phyloP scores from a whole-genome alignment of 208 protist genomes.

The Lotmaria passim region DNA sequence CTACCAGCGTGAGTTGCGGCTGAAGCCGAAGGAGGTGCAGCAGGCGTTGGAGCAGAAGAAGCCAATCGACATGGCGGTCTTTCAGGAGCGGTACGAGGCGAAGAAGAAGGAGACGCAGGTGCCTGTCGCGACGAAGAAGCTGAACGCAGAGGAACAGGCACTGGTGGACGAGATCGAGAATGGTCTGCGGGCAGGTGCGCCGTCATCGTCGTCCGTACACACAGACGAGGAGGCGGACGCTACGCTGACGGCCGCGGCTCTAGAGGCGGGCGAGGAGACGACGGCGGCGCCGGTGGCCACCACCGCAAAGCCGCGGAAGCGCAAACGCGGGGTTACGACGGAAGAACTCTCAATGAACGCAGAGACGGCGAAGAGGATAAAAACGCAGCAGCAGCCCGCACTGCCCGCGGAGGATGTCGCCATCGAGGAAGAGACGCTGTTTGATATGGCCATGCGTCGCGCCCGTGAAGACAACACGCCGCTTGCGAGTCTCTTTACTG shows the following conservation, averaged over 20 bases:
- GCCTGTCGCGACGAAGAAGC: constrained; percentile 17
- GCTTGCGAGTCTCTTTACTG: constrained; percentile 7
- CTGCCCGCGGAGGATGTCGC: background rate
- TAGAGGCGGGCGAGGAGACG: constrained; percentile 19
- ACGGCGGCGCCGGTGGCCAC: constrained; percentile 25
- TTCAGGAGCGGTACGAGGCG: constrained; percentile 51
- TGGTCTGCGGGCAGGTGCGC: constrained; percentile 34
- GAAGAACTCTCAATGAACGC: background rate
- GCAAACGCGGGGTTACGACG: background rate
- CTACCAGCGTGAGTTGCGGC: constrained; percentile 80
- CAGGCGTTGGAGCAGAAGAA: constrained; percentile 53
- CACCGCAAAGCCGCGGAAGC: constrained; percentile 13
- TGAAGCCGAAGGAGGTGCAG: constrained; percentile 54
- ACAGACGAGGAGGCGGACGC: constrained; percentile 3
- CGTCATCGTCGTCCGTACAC: background rate
- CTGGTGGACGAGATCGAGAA: constrained; percentile 59
- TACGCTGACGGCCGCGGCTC: constrained; percentile 5
- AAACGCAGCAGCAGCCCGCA: background rate
- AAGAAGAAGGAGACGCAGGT: constrained; percentile 38
- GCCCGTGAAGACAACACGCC: constrained; percentile 16
- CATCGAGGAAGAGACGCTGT: constrained; percentile 35
- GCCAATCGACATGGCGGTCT: constrained; percentile 73
- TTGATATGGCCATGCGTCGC: constrained; percentile 34
- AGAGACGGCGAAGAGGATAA: background rate
- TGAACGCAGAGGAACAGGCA: constrained; percentile 51